A percentile compares a stretch with the other conserved stretches of the same genome.
Conservation (phyloP, 2,329 filamentous ascomycete species). For the Neofusicoccum sp. region DNA sequence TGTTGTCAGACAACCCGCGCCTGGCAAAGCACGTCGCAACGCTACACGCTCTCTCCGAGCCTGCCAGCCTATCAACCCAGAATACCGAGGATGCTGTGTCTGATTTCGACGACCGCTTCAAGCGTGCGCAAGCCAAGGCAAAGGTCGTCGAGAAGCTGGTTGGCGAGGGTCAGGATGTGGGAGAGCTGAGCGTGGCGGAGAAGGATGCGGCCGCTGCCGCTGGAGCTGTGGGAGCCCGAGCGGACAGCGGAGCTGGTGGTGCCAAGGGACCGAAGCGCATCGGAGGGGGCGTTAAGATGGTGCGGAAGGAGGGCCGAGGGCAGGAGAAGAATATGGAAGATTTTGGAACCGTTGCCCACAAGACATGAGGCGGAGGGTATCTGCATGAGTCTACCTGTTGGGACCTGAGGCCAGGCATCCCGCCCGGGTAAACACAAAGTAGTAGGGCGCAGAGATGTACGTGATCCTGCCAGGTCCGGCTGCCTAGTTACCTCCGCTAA, state of each 20-base stretch:
- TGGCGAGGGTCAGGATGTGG: constrained; percentile 12
- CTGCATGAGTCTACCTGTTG: neutral
- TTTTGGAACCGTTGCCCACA: constrained; percentile 23
- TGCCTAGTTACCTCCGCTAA: neutral
- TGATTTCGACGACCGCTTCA: constrained; percentile 86
- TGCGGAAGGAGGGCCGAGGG: constrained; percentile 20
- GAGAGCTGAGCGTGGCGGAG: neutral
- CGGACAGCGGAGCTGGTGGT: constrained; percentile 4
- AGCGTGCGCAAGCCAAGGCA: constrained; percentile 76
- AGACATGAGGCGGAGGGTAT: neutral
- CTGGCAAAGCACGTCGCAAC: constrained; percentile 73
- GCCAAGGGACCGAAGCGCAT: constrained; percentile 22
- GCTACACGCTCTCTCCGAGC: constrained; percentile 75
- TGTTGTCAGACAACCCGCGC: constrained; percentile 57
- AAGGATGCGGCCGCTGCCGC: neutral
- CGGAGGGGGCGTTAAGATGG: constrained; percentile 11
- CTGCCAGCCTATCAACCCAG: constrained; percentile 70
- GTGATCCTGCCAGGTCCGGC: too few species aligned
- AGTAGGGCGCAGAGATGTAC: neutral
- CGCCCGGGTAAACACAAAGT: too few species aligned
- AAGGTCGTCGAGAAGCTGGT: constrained; percentile 78
- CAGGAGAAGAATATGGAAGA: constrained; percentile 37
- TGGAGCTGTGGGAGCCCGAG: neutral
- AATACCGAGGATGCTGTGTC: constrained; percentile 88
- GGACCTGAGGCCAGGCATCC: too few species aligned